Evolutionary conservation across 1,284 basidiomycete species (phyloP).

Genomic region (Puccinia horiana): DNA sequence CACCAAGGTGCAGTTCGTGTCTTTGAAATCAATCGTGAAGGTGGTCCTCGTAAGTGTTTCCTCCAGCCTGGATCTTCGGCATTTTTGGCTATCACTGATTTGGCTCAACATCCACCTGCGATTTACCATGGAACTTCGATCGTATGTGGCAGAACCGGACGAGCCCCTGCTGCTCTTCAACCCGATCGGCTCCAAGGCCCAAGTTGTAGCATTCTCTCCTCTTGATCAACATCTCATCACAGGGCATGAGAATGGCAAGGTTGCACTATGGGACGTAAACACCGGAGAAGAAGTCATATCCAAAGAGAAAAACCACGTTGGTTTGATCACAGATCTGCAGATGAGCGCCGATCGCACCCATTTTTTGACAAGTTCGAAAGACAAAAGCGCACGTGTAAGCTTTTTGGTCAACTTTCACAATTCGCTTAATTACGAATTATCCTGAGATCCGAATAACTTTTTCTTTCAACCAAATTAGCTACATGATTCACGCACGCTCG

Average conservation of each 20-base stretch:
- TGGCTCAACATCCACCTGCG: neutral
- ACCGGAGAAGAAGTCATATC: conserved; percentile 78
- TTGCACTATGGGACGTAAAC: conserved; percentile 79
- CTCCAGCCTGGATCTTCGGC: conserved; percentile 35
- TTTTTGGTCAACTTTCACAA: neutral
- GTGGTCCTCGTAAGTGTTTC: conserved; percentile 68
- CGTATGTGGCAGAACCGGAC: conserved; percentile 65
- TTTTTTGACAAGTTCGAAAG: conserved; percentile 93
- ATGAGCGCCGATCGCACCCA: conserved; percentile 86
- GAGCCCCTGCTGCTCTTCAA: conserved; percentile 78
- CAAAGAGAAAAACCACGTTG: conserved; percentile 81
- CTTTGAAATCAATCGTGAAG: conserved; percentile 80
- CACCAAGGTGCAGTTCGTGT: conserved; percentile 78
- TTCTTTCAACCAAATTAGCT: conserved; percentile 63
- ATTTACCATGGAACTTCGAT: neutral
- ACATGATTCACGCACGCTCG: conserved; percentile 83
- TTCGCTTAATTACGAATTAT: neutral
- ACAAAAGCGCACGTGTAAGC: conserved; percentile 87
- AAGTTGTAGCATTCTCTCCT: conserved; percentile 86
- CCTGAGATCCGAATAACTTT: neutral
- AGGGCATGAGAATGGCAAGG: conserved; percentile 93
- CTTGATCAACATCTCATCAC: conserved; percentile 80
- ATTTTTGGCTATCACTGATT: neutral
- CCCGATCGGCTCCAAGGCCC: conserved; percentile 89
- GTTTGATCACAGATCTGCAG: conserved; percentile 83